phyloP scores from a whole-genome alignment of 164 flowering plant genomes.

The Magnolia changhungtana region DNA sequence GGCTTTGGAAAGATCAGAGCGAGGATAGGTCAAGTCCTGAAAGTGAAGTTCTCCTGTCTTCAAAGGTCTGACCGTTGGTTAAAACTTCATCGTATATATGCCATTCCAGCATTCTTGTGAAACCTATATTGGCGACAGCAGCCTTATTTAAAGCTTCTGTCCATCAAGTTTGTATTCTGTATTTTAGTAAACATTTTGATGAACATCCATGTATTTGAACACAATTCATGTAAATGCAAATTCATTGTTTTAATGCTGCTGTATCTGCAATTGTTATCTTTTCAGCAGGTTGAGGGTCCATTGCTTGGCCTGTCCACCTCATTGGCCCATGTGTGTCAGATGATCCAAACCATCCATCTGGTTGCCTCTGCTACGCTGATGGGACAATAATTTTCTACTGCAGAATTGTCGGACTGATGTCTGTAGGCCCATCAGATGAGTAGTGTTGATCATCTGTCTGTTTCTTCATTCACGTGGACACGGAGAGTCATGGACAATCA shows the following conservation, averaged over 20 bases:
- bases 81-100: neutral
- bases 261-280: neutral
- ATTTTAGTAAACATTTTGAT: neutral
- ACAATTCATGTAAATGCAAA: neutral
- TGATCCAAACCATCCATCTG: neutral
- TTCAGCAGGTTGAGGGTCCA: neutral
- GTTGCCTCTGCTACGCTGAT: neutral
- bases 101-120: neutral
- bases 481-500: too few relatives aligned
- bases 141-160: neutral
- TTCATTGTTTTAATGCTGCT: neutral
- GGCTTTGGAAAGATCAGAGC: conserved; percentile 32
- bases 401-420: too few relatives aligned
- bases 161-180: neutral
- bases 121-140: neutral
- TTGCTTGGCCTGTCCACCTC: neutral
- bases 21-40: conserved; percentile 36
- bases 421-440: too few relatives aligned
- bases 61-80: neutral
- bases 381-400: too few relatives aligned
- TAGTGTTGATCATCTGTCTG: too few relatives aligned
- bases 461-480: too few relatives aligned
- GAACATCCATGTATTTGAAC: neutral
- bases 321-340: neutral
- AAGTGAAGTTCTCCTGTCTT: conserved; percentile 4